Percentiles rank a stretch among this genome's conserved stretches.
These are phyloP conservation scores for Psilocybe cubensis DNA, from an alignment of 768 basidiomycete genomes.

Conservation along the genomic window DNA sequence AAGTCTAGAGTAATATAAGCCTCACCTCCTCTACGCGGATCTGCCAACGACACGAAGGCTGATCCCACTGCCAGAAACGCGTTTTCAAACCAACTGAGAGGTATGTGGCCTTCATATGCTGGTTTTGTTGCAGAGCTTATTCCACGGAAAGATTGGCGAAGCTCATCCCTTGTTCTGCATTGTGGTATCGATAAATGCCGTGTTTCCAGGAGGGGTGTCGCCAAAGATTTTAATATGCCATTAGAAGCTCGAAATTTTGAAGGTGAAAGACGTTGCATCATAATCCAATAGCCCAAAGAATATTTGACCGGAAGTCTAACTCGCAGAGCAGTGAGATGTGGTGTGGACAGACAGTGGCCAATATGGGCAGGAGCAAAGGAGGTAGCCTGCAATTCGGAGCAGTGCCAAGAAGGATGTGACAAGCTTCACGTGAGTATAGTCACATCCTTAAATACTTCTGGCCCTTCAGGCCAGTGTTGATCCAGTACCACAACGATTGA, in stretches of 20 bases:
- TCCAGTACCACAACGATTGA: not conserved
- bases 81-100: slow-evolving; percentile 81
- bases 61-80: slow-evolving; percentile 86
- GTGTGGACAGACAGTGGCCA: too few relatives aligned
- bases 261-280: not conserved
- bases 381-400: too few relatives aligned
- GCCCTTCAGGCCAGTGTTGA: not conserved
- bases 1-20: slow-evolving; percentile 6
- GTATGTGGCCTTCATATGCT: slow-evolving; percentile 80
- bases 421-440: not conserved
- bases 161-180: not conserved
- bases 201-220: slow-evolving; percentile 1
- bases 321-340: not conserved
- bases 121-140: slow-evolving; percentile 34
- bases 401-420: not conserved
- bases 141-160: not conserved
- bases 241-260: not conserved
- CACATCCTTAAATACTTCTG: not conserved
- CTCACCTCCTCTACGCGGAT: slow-evolving; percentile 87
- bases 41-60: slow-evolving; percentile 76
- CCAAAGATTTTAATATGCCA: slow-evolving; percentile 3
- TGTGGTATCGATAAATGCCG: not conserved
- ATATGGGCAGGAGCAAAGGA: too few relatives aligned
- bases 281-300: too few relatives aligned
- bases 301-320: not conserved